phyloP scores from a whole-genome alignment of 208 protist species.

The Phytomonas francai region DNA sequence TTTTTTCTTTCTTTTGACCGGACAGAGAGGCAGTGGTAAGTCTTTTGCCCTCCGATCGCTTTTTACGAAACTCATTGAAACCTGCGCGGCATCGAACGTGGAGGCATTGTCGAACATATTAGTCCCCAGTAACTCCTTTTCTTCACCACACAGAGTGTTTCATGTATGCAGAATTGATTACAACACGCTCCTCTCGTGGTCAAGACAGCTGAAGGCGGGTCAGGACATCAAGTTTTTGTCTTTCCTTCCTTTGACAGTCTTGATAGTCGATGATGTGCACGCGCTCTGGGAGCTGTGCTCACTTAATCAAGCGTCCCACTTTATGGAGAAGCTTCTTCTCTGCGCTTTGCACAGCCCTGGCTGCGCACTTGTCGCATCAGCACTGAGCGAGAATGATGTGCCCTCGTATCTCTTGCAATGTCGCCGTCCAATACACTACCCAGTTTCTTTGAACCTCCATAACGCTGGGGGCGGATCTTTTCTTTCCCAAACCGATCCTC shows the following conservation, averaged over 20 bases:
- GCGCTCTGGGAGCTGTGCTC: slow-evolving; percentile 33
- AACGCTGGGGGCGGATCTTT: background rate
- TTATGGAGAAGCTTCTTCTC: slow-evolving; percentile 24
- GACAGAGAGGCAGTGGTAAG: slow-evolving; percentile 22
- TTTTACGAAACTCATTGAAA: background rate
- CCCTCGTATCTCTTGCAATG: slow-evolving; percentile 25
- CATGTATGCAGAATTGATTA: background rate
- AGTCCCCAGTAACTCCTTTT: background rate
- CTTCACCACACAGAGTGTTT: background rate
- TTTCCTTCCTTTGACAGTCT: slow-evolving; percentile 21
- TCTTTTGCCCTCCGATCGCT: slow-evolving; percentile 11
- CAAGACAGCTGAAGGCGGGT: background rate
- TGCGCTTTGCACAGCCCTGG: slow-evolving; percentile 19
- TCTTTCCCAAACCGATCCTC: background rate
- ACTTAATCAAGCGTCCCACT: slow-evolving; percentile 17
- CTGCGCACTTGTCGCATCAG: slow-evolving; percentile 41
- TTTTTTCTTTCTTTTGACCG: slow-evolving; percentile 25
- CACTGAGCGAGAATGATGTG: slow-evolving; percentile 22
- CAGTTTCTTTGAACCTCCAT: slow-evolving; percentile 6
- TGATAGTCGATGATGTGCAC: slow-evolving; percentile 58
- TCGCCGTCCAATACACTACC: slow-evolving; percentile 23
- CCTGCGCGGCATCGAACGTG: background rate
- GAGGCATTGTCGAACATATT: background rate
- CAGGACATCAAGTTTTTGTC: background rate
- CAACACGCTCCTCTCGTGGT: background rate